These are phyloP conservation scores for Daldinia bambusicola DNA, from an alignment of 495 filamentous ascomycete species.

Conservation along the genomic window DNA sequence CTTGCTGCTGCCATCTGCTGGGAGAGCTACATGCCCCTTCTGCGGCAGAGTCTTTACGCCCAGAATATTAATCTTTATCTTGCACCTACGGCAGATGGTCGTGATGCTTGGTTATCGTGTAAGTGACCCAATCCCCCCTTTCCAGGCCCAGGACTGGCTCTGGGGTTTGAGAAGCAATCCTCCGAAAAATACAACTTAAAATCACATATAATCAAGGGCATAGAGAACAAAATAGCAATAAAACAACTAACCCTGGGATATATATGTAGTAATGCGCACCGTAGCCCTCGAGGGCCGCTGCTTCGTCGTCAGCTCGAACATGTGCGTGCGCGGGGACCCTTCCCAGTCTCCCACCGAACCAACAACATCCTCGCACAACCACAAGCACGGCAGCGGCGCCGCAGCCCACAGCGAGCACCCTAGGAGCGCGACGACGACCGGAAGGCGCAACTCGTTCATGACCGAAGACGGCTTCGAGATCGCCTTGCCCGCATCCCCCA, in stretches of 20 bases:
- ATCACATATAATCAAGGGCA: no score
- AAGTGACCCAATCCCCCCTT: conserved; percentile 10
- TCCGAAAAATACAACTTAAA: background rate
- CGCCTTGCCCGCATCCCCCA: conserved; percentile 26
- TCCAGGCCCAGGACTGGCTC: background rate
- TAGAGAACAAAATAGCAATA: no score
- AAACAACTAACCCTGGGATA: background rate
- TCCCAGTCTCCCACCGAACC: background rate
- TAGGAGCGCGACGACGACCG: background rate
- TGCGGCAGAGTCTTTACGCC: conserved; percentile 76
- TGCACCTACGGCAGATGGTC: conserved; percentile 87
- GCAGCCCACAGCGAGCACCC: background rate
- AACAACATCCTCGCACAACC: background rate
- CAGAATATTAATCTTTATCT: conserved; percentile 96
- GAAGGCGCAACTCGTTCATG: conserved; percentile 47
- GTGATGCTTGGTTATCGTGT: conserved; percentile 81
- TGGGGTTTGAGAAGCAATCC: background rate
- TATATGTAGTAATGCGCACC: conserved; percentile 69
- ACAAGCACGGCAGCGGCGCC: conserved; percentile 7
- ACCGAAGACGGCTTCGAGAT: conserved; percentile 55
- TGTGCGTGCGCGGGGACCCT: conserved; percentile 67
- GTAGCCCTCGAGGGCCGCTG: conserved; percentile 82
- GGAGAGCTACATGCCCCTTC: conserved; percentile 96
- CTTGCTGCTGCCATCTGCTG: conserved; percentile 92
- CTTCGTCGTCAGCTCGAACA: conserved; percentile 89